Base-by-base conservation (phyloP, 768 basidiomycete species). In the Agaricus subrufescens region DNA sequence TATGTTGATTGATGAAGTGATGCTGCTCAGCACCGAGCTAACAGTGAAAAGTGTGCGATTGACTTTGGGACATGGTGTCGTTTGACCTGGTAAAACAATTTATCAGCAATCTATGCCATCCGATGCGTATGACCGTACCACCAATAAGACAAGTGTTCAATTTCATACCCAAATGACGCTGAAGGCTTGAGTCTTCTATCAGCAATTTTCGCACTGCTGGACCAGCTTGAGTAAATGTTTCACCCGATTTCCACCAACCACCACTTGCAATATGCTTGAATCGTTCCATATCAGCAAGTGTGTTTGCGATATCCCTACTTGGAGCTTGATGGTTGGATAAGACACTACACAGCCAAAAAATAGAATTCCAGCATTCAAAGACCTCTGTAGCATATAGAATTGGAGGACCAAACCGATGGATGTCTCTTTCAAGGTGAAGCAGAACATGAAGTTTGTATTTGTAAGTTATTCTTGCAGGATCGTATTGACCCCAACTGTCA, bases 331-430 rank as follows among this genome's bases (percentile, higher is more conserved):
- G 69, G 58, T 77, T 77, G 26, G 66, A 70, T 37, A 65, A 57
- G 11, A 77, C 59, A 11, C 65, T 71, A 34, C 67, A 68, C 2
- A 67, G 15, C 0, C 72, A 64, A 48, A 77, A 76, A 11, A 78
- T 61, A 4, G 65, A 68, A 58, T 78, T 77, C 57, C 59, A 77
- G 23, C 62, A 66, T 53, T 78, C 75, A 52, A 67, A 77, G 0
- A 63, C 50, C 56, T 78, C 75, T 0, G 74, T 77, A 0, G 73
- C 65, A 38, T 60, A 67, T 0, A 63, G 49, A 25, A 74, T 61
- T 0, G 65, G 58, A 0, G 73, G 75, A 7, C 75, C 73, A 61
- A 67, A 70, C 1, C 64, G 53, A 2, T 58, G 58, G 12, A 72
- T 64, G 55, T 75, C 66, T 1, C 67, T 50, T 0, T 49, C 7